Percentiles rank a stretch among this genome's conserved stretches.
Conservation (phyloP, 2,329 filamentous ascomycete species). For the Rutstroemia sp. region DNA sequence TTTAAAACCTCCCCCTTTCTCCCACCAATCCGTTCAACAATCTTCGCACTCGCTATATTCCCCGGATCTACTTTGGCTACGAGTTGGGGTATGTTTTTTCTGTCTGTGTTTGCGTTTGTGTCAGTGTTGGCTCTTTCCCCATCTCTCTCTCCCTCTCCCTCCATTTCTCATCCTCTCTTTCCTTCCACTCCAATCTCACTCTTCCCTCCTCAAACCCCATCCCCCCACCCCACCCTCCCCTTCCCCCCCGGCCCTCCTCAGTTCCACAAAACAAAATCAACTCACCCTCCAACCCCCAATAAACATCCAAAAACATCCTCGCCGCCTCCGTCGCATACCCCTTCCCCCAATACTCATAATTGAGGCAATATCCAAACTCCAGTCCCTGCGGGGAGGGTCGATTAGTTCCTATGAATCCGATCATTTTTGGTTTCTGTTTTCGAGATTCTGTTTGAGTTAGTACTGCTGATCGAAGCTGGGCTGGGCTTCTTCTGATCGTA, state of each 20-base stretch:
- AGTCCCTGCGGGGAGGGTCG: constrained; percentile 14
- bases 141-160: neutral
- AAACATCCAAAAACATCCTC: constrained; percentile 14
- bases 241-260: no score
- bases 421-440: constrained; percentile 12
- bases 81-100: constrained; percentile 14
- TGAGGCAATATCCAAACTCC: constrained; percentile 19
- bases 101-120: constrained; percentile 2
- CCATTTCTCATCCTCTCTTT: neutral
- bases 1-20: constrained; percentile 13
- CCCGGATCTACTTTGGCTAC: constrained; percentile 17
- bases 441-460: neutral
- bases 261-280: neutral
- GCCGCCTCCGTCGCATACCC: constrained; percentile 20
- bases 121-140: neutral
- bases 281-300: constrained; percentile 16
- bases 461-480: neutral
- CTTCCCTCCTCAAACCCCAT: no score
- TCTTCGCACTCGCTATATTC: constrained; percentile 15
- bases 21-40: constrained; percentile 15
- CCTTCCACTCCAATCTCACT: no score
- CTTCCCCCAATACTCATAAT: constrained; percentile 18
- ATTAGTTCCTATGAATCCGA: constrained; percentile 20
- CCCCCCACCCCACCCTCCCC: no score
- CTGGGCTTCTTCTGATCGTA: neutral